Evolutionary conservation across 495 filamentous ascomycete genomes (phyloP).

Genomic region (Podospora fimiseda): DNA sequence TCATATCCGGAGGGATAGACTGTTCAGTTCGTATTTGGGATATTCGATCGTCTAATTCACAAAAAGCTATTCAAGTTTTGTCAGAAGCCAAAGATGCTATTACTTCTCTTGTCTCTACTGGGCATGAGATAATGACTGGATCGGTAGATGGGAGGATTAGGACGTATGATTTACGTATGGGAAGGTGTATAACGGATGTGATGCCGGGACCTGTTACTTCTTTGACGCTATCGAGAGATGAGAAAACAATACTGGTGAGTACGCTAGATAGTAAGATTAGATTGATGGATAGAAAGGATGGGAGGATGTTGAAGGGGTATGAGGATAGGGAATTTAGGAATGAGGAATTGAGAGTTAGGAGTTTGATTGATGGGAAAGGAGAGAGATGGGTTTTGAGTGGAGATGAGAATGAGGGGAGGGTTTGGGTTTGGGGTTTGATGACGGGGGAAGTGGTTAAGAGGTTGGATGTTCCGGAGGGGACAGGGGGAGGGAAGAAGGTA

Average conservation of each 20-base stretch:
- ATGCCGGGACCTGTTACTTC: constrained; percentile 62
- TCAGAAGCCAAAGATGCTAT: constrained; percentile 75
- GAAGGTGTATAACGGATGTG: constrained; percentile 65
- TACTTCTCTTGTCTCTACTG: constrained; percentile 50
- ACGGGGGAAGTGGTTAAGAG: constrained; percentile 60
- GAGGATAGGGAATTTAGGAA: constrained; percentile 47
- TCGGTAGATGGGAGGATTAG: constrained; percentile 84
- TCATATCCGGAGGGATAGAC: constrained; percentile 74
- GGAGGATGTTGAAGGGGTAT: constrained; percentile 58
- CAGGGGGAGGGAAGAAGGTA: constrained; percentile 46
- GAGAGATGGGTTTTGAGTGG: constrained; percentile 78
- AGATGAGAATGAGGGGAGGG: constrained; percentile 64
- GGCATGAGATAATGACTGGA: constrained; percentile 56
- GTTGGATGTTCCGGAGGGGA: constrained; percentile 54
- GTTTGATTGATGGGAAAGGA: constrained; percentile 60
- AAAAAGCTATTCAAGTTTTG: constrained; percentile 73
- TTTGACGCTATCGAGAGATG: constrained; percentile 61
- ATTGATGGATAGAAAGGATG: constrained; percentile 73
- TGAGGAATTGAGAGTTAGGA: constrained; percentile 63
- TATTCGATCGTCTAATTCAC: constrained; percentile 30
- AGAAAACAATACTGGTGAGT: constrained; percentile 66
- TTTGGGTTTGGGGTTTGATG: constrained; percentile 89
- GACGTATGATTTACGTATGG: constrained; percentile 83
- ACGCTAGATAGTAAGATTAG: constrained; percentile 70
- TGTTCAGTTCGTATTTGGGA: constrained; percentile 87